phyloP scores from a whole-genome alignment of 176 grass and related monocot genomes.

The Carex myosuroides region DNA sequence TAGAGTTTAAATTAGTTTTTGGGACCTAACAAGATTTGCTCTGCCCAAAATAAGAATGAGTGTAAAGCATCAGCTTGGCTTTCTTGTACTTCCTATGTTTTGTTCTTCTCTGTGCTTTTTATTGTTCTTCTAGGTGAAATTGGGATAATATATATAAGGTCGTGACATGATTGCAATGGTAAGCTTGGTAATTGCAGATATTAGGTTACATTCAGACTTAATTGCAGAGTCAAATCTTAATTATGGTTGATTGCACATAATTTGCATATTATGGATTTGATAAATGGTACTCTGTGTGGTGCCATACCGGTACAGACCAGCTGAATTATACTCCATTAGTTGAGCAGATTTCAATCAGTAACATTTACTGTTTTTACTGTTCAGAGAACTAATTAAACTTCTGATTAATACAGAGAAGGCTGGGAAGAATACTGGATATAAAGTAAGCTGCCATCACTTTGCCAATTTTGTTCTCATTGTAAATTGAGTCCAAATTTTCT shows the following conservation, averaged over 20 bases:
- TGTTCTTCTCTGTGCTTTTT: background rate
- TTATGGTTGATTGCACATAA: background rate
- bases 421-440: conserved; percentile 1
- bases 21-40: too few species aligned
- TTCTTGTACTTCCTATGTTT: background rate
- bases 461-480: too few species aligned
- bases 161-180: background rate
- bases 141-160: background rate
- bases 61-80: background rate
- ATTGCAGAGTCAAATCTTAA: background rate
- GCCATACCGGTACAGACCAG: background rate
- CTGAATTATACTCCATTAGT: background rate
- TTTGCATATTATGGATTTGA: background rate
- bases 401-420: background rate
- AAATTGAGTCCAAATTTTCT: too few species aligned
- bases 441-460: too few species aligned
- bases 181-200: background rate
- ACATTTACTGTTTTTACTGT: background rate
- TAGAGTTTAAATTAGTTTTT: too few species aligned
- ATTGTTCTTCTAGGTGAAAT: background rate
- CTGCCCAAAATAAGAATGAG: too few species aligned
- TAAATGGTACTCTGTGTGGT: background rate
- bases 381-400: background rate
- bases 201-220: background rate
- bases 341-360: background rate